These are phyloP conservation scores for Lagerstroemia speciosa DNA, from an alignment of 345 rosid genomes.

Conservation along the genomic window DNA sequence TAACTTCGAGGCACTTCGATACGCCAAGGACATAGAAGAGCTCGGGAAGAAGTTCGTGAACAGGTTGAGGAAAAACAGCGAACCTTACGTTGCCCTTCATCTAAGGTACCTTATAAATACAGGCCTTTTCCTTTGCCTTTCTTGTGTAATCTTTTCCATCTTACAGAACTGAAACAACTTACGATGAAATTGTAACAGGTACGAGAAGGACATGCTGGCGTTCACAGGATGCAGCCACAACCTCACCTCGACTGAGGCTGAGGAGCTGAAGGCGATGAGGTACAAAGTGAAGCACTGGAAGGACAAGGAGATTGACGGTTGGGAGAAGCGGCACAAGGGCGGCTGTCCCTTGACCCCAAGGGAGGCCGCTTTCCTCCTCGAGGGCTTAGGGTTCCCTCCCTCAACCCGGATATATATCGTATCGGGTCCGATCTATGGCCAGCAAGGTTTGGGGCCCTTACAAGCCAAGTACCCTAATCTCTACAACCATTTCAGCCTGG, in stretches of 20 bases:
- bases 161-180: background rate
- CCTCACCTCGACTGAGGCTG: slow-evolving; percentile 36
- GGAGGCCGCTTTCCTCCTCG: slow-evolving; percentile 56
- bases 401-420: slow-evolving; percentile 57
- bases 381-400: slow-evolving; percentile 56
- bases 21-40: slow-evolving; percentile 30
- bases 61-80: slow-evolving; percentile 31
- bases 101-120: slow-evolving; percentile 39
- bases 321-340: slow-evolving; percentile 34
- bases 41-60: slow-evolving; percentile 38
- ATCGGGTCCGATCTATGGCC: slow-evolving; percentile 62
- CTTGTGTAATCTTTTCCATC: background rate
- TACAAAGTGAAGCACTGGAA: slow-evolving; percentile 44
- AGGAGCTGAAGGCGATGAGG: slow-evolving; percentile 39
- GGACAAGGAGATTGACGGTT: slow-evolving; percentile 44
- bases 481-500: slow-evolving; percentile 39
- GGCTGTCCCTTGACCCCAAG: slow-evolving; percentile 68
- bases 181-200: slow-evolving; percentile 25
- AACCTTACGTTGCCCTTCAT: slow-evolving; percentile 58
- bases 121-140: background rate
- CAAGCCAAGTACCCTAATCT: slow-evolving; percentile 43
- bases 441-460: slow-evolving; percentile 34
- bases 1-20: slow-evolving; percentile 56
- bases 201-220: slow-evolving; percentile 79
- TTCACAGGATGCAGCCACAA: slow-evolving; percentile 69